Percentiles rank a stretch among this genome's conserved stretches.
Conservation (phyloP, 352 stramenopile species). For the Phytopythium boreale region DNA sequence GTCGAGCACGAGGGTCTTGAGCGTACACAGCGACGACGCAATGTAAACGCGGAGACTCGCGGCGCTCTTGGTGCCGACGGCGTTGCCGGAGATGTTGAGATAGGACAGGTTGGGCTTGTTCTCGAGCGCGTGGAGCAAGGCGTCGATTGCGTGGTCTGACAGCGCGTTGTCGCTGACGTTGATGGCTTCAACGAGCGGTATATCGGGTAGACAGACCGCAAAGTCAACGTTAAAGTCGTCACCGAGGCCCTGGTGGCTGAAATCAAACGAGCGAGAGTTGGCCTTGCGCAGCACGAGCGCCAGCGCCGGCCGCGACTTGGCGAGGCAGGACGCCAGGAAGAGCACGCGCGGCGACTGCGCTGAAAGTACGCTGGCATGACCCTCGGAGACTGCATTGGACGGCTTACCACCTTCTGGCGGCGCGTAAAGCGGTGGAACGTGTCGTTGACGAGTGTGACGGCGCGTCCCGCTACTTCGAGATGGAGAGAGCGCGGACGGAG, state of each 20-base stretch:
- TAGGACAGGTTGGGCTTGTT: conserved; percentile 64
- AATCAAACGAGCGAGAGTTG: conserved; percentile 43
- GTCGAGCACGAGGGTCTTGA: conserved; percentile 51
- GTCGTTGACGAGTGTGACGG: conserved; percentile 2
- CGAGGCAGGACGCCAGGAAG: conserved; percentile 49
- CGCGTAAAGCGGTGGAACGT: conserved; percentile 2
- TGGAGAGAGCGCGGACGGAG: conserved; percentile 14
- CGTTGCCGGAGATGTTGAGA: conserved; percentile 63
- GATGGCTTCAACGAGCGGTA: conserved; percentile 66
- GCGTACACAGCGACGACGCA: conserved; percentile 55
- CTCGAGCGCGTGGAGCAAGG: conserved; percentile 50
- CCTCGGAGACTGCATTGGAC: conserved; percentile 11
- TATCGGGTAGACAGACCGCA: conserved; percentile 47
- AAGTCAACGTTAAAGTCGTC: conserved; percentile 64
- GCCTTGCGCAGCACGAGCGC: conserved; percentile 47
- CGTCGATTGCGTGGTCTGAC: conserved; percentile 46
- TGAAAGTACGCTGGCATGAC: background rate
- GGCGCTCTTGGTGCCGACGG: conserved; percentile 42
- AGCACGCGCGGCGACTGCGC: conserved; percentile 44
- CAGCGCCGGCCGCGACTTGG: conserved; percentile 35
- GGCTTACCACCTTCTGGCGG: background rate
- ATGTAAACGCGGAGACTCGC: conserved; percentile 53
- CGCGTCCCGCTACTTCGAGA: conserved; percentile 8
- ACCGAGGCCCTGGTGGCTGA: conserved; percentile 59
- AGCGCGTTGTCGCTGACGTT: conserved; percentile 60